Evolutionary conservation across 768 basidiomycete species (phyloP).

Genomic region (Lactifluus subvellereus): DNA sequence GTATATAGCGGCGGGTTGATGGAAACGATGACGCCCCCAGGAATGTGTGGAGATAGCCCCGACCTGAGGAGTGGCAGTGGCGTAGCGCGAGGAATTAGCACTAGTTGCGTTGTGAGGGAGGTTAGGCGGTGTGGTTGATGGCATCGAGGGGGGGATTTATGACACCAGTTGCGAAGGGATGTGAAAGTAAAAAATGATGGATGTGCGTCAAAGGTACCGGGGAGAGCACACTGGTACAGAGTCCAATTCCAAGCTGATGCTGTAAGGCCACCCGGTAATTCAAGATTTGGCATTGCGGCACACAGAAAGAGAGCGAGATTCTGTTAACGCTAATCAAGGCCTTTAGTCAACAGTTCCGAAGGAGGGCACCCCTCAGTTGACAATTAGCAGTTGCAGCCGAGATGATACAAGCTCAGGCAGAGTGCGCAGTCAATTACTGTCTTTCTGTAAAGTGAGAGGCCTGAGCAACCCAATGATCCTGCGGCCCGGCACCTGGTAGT

Average conservation of each 20-base stretch:
- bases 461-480: too few species aligned
- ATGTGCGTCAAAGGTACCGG: not conserved
- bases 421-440: too few species aligned
- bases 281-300: not conserved
- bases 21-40: slow-evolving; percentile 5
- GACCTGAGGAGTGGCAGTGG: not conserved
- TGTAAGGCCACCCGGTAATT: not conserved
- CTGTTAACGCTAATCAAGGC: too few species aligned
- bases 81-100: not conserved
- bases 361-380: not conserved
- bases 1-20: slow-evolving; percentile 19
- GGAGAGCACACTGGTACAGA: not conserved
- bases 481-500: too few species aligned
- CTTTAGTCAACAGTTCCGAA: too few species aligned
- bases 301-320: too few species aligned
- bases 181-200: not conserved
- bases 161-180: not conserved
- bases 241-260: not conserved
- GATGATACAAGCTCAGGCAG: too few species aligned
- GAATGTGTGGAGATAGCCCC: not conserved
- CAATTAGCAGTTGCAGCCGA: not conserved
- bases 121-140: slow-evolving; percentile 17
- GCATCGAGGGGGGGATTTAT: slow-evolving; percentile 11
- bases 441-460: too few species aligned
- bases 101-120: slow-evolving; percentile 1